phyloP scores from a whole-genome alignment of 768 basidiomycete genomes.

The Termitomyces sp. region DNA sequence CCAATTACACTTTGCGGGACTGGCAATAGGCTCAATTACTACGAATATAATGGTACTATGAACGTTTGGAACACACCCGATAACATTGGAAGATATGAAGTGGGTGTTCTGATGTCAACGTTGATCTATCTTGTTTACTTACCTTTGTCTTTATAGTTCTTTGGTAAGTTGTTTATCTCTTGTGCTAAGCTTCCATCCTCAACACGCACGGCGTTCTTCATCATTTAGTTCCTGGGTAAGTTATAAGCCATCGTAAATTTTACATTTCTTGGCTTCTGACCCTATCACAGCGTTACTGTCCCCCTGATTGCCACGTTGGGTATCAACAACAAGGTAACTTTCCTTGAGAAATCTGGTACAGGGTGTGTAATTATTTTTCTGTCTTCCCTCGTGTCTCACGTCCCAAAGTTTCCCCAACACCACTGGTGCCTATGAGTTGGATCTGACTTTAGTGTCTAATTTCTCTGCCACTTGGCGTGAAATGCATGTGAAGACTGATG shows the following conservation, averaged over 20 bases:
- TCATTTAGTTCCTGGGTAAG: constrained; percentile 44
- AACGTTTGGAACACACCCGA: constrained; percentile 63
- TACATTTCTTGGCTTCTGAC: not conserved
- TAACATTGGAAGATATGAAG: constrained; percentile 71
- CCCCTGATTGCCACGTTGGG: constrained; percentile 75
- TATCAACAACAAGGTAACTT: constrained; percentile 77
- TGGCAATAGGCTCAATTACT: constrained; percentile 48
- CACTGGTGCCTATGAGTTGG: constrained; percentile 79
- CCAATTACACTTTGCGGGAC: constrained; percentile 68
- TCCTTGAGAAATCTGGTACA: constrained; percentile 74
- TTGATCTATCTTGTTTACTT: constrained; percentile 1
- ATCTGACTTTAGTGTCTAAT: constrained; percentile 50
- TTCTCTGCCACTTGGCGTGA: constrained; percentile 62
- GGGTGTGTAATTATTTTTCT: constrained; percentile 28
- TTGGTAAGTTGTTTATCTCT: constrained; percentile 32
- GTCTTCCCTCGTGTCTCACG: constrained; percentile 3
- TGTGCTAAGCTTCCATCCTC: not conserved
- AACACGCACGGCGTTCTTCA: not conserved
- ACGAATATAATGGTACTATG: constrained; percentile 49
- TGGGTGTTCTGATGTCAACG: constrained; percentile 22
- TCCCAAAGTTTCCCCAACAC: constrained; percentile 47
- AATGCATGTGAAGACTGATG: constrained; percentile 75
- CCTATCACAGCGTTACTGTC: constrained; percentile 51
- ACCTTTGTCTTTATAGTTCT: constrained; percentile 31
- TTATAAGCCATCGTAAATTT: not conserved